These are phyloP conservation scores for Apophysomyces ossiformis DNA, from an alignment of 371 early-diverging fungal genomes.

Conservation along the genomic window DNA sequence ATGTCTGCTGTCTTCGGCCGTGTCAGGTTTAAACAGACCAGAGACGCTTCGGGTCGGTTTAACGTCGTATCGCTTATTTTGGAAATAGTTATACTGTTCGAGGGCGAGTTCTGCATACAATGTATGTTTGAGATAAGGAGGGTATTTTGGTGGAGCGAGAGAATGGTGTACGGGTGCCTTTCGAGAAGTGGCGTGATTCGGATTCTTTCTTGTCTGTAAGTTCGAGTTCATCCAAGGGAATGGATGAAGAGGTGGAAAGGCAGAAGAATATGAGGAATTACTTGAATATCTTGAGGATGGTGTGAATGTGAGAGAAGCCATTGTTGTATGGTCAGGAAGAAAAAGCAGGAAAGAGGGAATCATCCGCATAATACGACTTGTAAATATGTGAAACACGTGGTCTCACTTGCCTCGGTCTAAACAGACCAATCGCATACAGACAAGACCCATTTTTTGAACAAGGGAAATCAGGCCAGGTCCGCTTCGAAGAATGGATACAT, in stretches of 20 bases:
- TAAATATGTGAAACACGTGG: constrained; percentile 10
- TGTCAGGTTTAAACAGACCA: constrained; percentile 15
- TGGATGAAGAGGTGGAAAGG: constrained; percentile 34
- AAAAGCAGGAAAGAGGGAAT: background rate
- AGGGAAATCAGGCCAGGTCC: no score
- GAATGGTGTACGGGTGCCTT: constrained; percentile 17
- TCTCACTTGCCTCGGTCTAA: background rate
- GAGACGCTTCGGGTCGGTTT: constrained; percentile 6
- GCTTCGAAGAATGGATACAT: no score
- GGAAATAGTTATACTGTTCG: constrained; percentile 26
- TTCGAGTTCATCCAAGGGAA: constrained; percentile 19
- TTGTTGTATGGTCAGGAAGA: background rate
- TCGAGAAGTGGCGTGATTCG: constrained; percentile 15
- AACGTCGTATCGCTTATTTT: constrained; percentile 9
- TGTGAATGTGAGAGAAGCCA: constrained; percentile 1
- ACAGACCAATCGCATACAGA: no score
- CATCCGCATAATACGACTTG: background rate
- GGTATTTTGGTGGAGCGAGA: constrained; percentile 28
- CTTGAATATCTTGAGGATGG: background rate
- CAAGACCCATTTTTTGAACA: no score
- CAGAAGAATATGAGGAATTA: constrained; percentile 24
- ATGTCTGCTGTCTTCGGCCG: constrained; percentile 1
- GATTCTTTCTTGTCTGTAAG: constrained; percentile 8
- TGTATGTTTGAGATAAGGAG: constrained; percentile 34
- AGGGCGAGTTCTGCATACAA: constrained; percentile 36